Base-by-base conservation (phyloP, 139 green algal species). In the Asterochloris sp. region DNA sequence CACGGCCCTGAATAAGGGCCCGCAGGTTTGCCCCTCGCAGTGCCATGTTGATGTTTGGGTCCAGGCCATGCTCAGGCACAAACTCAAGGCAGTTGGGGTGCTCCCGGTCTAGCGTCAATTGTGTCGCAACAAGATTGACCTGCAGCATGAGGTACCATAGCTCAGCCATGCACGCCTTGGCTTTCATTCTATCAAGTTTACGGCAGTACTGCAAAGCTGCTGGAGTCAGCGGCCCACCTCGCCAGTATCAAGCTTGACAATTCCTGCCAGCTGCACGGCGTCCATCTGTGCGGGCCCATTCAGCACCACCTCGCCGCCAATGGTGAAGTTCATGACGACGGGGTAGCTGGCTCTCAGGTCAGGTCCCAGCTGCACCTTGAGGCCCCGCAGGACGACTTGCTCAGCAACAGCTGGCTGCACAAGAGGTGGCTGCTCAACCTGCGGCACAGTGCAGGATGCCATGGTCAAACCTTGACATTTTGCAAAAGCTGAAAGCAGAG, bases 41-140 rank as follows among this genome's bases (percentile, higher is more conserved):
- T 27, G 83, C 83, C 63, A 96, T 62, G 83, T 97, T 92, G 27
- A 97, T 78, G 0, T 82, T 73, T 38, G 95, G 95, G 86, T 98
- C 94, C 62, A 96, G 74, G 26, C 91, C 91, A 17, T 91, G 79
- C 26, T 92, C 91, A 17, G 89, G 84, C 19, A 78, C 77, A 85
- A 99, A 98, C 23, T 93, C 83, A 60, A 97, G 85, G 12, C 85
- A 83, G 92, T 99, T 99, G 83, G 88, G 85, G 85, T 98, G 92
- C 28, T 96, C 92, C 0, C 95, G 86, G 75, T 97, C 92, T 76
- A 99, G 82, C 14, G 86, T 83, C 73, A 98, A 91, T 91, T 98
- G 95, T 14, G 96, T 97, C 12, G 96, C 96, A 81, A 99, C 89
- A 66, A 99, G 86, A 88, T 99, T 99, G 78, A 99, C 90, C 28